A percentile compares a stretch with the other conserved stretches of the same genome.
These are phyloP conservation scores for Elsinoe arachidis DNA, from an alignment of 2,329 filamentous ascomycete species.

Conservation along the genomic window DNA sequence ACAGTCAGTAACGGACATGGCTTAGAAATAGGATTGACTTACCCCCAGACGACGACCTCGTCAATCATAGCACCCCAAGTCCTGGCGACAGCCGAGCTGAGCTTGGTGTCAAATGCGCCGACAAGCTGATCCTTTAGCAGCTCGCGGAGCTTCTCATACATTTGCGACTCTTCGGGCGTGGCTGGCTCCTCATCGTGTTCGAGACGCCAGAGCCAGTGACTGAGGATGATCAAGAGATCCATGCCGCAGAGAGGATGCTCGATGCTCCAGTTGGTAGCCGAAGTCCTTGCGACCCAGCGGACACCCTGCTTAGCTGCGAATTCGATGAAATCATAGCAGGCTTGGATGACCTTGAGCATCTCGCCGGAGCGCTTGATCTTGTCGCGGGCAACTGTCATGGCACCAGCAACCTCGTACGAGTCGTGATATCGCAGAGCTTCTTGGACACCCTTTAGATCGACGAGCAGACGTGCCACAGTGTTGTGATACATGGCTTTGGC, in stretches of 20 bases:
- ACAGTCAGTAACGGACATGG: slow-evolving; percentile 36
- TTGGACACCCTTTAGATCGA: slow-evolving; percentile 91
- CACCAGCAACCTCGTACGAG: slow-evolving; percentile 89
- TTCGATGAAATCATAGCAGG: slow-evolving; percentile 96
- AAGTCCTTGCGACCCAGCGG: slow-evolving; percentile 95
- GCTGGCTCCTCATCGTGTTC: slow-evolving; percentile 96
- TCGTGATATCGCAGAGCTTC: slow-evolving; percentile 96
- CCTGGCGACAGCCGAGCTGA: slow-evolving; percentile 90
- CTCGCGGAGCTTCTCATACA: slow-evolving; percentile 88
- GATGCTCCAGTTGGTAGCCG: slow-evolving; percentile 97
- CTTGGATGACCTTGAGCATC: slow-evolving; percentile 97
- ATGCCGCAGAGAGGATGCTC: slow-evolving; percentile 94
- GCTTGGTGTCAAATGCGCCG: slow-evolving; percentile 68
- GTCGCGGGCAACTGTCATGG: slow-evolving; percentile 90
- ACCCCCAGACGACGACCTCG: slow-evolving; percentile 99
- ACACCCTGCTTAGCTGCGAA: slow-evolving; percentile 90
- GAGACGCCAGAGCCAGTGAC: slow-evolving; percentile 95
- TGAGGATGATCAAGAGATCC: slow-evolving; percentile 96
- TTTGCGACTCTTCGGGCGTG: slow-evolving; percentile 70
- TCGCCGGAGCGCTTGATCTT: slow-evolving; percentile 90
- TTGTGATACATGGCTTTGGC: slow-evolving; percentile 96
- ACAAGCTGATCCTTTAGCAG: slow-evolving; percentile 87
- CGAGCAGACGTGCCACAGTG: slow-evolving; percentile 81
- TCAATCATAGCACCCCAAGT: slow-evolving; percentile 98
- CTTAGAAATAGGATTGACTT: slow-evolving; percentile 42